Evolutionary conservation across 2,329 filamentous ascomycete genomes (phyloP), one percentile per base, ranked within the genome.

Genomic region (Monosporascus sp.): DNA sequence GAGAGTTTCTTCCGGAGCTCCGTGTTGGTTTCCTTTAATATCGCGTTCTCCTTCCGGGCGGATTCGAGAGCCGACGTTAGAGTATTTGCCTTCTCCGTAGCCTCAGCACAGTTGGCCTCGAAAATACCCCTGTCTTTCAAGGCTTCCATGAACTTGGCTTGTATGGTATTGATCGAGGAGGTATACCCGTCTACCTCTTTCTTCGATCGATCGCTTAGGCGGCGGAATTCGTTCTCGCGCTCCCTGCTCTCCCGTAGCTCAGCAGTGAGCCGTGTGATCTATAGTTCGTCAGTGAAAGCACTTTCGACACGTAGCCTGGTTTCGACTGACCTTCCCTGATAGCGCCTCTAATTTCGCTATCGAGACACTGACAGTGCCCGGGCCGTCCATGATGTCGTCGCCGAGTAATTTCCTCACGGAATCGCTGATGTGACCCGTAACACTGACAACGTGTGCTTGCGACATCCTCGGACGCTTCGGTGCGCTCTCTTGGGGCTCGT

Each of bases 121-220:
- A 77, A 69, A 48, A 54, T 60, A 49, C 59, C 58, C 38, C 58
- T 61, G 50, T 65, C 65, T 52, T 61, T 51, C 25, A 66, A 52
- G 3, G 81, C 79, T 15, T 70, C 70, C 57, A 78, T 74, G 53
- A 76, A 77, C 44, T 72, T 73, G 7, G 68, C 64, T 49, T 81
- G 76, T 4, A 82, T 73, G 6, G 67, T 66, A 22, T 69, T 68
- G 2, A 77, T 64, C 2, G 77, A 77, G 22, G 67, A 69, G 48
- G 75, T 68, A 50, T 77, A 72, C 18, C 76, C 76, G 31, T 75
- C 72, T 17, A 78, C 62, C 48, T 79, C 74, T 20, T 62, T 64
- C 51, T 81, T 74, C 0, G 81, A 70, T 2, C 65, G 67, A 36
- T 71, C 62, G 35, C 79, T 75, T 1, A 75, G 66, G 17, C 70